Evolutionary conservation across 2,329 filamentous ascomycete species (phyloP), one percentile per base, ranked within the genome.

Genomic region (Metarhizium album): DNA sequence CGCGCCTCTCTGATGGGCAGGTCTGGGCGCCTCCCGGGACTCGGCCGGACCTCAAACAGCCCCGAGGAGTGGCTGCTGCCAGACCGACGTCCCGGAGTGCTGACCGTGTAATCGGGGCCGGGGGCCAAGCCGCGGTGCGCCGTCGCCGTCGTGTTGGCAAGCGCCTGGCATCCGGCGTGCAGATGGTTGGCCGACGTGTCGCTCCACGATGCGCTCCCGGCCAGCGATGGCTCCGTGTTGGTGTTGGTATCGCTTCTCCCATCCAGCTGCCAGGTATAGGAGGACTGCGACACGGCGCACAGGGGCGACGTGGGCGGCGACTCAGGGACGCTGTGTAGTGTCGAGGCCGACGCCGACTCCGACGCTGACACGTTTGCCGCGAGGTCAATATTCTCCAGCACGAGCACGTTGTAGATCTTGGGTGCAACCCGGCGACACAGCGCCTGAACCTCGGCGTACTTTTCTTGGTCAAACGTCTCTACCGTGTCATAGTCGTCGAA

Each of bases 401-500:
- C 73, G 16, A 81, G 62, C 29, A 76, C 71, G 47, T 78, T 73
- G 46, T 70, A 64, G 14, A 79, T 71, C 47, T 66, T 69, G 1
- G 74, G 70, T 2, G 76, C 75, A 1, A 72, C 68, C 45, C 69
- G 71, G 49, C 75, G 70, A n/a, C 74, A 76, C 2, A 71, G 57
- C 33, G 69, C 67, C 57, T 74, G 73, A 2, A 80, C 64, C 54
- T 74, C 68, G 23, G 65, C 60, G 50, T 74, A 80, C 54, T 73
- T 75, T 22, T 67, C 67, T 27, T 65, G 61, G 20, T 79, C 73
- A 53, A 80, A 80, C 24, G 66, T 67, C 38, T 75, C 71, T 9
- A 64, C 56, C 46, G 75, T 72, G 54, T 74, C 61, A 55, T 68
- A 78, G 51, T 80, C 76, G 53, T 81, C 78, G 57, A 81, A 79